A percentile compares a stretch with the other conserved stretches of the same genome.
phyloP scores from a whole-genome alignment of 768 basidiomycete genomes.

The Hypholoma fasciculare region DNA sequence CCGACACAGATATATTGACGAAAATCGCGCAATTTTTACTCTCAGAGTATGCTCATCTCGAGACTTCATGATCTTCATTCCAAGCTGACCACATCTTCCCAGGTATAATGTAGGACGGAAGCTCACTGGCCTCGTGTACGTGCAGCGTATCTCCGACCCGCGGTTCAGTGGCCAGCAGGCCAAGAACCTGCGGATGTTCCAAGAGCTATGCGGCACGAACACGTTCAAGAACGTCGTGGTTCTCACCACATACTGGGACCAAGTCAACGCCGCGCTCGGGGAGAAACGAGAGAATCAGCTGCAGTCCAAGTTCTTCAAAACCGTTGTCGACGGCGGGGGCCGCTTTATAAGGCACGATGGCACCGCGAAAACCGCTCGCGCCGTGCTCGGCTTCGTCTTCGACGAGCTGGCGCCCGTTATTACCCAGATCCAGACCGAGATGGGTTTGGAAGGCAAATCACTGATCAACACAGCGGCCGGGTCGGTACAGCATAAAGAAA shows the following conservation, averaged over 20 bases:
- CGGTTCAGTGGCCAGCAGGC: neutral
- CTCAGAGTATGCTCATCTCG: slow-evolving; percentile 4
- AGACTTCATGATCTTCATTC: too few species aligned
- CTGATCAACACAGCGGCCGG: slow-evolving; percentile 32
- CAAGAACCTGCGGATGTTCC: slow-evolving; percentile 45
- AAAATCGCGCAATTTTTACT: slow-evolving; percentile 26
- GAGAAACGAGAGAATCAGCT: neutral
- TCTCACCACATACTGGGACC: slow-evolving; percentile 1
- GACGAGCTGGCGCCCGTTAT: neutral
- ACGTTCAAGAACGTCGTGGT: slow-evolving; percentile 26
- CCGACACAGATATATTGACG: slow-evolving; percentile 36
- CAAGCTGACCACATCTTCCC: too few species aligned
- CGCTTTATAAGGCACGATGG: slow-evolving; percentile 35
- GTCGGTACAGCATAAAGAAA: neutral
- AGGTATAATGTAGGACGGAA: too few species aligned
- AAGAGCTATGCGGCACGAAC: slow-evolving; percentile 40
- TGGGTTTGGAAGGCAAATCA: slow-evolving; percentile 15
- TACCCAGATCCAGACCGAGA: slow-evolving; percentile 16
- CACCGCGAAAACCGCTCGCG: slow-evolving; percentile 27
- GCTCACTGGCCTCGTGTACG: neutral
- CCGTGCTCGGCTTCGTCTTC: slow-evolving; percentile 30
- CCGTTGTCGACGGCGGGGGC: slow-evolving; percentile 38
- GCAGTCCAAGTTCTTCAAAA: neutral
- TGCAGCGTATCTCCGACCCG: neutral
- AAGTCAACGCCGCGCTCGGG: neutral